Evolutionary conservation across 495 filamentous ascomycete genomes (phyloP).

Genomic region (Penicillium ucsense): DNA sequence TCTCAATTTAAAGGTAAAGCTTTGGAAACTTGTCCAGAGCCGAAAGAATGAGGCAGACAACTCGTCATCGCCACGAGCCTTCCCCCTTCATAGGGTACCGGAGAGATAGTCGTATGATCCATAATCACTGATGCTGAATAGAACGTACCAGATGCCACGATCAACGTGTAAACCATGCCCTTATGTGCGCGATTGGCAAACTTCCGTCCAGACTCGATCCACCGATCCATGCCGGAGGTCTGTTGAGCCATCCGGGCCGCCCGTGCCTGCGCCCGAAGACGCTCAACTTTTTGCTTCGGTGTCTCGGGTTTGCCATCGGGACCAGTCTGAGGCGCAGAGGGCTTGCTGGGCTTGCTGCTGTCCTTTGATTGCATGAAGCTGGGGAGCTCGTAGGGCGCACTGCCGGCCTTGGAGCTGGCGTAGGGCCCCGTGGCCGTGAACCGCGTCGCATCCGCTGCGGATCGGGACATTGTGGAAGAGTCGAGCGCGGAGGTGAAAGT

Average conservation of each 20-base stretch:
- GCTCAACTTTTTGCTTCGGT: conserved; percentile 77
- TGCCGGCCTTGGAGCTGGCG: conserved; percentile 57
- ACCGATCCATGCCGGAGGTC: conserved; percentile 52
- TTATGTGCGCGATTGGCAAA: conserved; percentile 81
- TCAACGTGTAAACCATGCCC: conserved; percentile 60
- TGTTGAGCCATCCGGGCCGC: conserved; percentile 56
- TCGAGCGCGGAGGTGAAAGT: not conserved
- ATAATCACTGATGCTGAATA: not conserved
- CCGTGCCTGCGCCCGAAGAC: conserved; percentile 71
- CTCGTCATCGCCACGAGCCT: not conserved
- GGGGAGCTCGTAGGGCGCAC: conserved; percentile 31
- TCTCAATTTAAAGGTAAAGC: not conserved
- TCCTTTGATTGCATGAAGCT: conserved; percentile 19
- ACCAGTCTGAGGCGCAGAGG: conserved; percentile 13
- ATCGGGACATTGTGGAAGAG: conserved; percentile 56
- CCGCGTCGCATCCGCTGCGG: conserved; percentile 84
- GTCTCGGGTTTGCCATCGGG: conserved; percentile 52
- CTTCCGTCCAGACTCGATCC: conserved; percentile 56
- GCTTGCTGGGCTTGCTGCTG: conserved; percentile 10
- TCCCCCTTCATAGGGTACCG: not conserved
- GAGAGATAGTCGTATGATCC: not conserved
- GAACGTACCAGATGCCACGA: conserved; percentile 67
- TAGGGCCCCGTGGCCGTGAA: conserved; percentile 91
- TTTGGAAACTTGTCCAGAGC: no score
- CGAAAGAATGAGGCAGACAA: no score